A percentile compares a stretch with the other conserved stretches of the same genome.
phyloP scores from a whole-genome alignment of 2,329 filamentous ascomycete species.

The Diaporthe sp. region DNA sequence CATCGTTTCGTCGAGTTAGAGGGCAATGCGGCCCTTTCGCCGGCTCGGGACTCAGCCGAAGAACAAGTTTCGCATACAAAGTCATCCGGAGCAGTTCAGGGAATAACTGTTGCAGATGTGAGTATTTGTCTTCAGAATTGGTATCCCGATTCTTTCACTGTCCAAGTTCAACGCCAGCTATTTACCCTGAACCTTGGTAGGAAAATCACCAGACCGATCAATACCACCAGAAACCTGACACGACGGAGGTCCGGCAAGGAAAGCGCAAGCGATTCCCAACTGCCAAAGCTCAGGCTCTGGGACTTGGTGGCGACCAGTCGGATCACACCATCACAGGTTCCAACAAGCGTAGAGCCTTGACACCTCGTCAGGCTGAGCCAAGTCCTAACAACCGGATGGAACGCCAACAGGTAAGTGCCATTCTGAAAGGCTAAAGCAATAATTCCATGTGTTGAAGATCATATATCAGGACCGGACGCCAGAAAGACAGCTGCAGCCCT shows the following conservation, averaged over 20 bases:
- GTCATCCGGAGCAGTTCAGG: background rate
- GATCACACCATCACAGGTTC: background rate
- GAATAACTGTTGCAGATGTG: background rate
- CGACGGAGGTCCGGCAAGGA: background rate
- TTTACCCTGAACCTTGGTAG: background rate
- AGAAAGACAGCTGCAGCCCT: background rate
- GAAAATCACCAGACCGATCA: background rate
- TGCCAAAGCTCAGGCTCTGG: background rate
- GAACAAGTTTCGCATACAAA: background rate
- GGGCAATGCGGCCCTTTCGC: background rate
- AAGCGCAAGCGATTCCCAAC: conserved; percentile 7
- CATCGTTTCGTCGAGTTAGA: background rate
- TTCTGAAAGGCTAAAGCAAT: background rate
- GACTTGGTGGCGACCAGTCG: background rate
- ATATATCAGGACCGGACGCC: background rate
- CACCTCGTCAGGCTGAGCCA: background rate
- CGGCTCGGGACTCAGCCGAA: too few species aligned
- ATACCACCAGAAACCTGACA: background rate
- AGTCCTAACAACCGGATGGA: background rate
- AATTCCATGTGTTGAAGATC: background rate
- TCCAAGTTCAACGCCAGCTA: background rate
- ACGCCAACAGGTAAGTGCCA: background rate
- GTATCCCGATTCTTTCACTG: background rate
- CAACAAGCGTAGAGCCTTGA: background rate
- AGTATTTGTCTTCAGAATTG: background rate